These are phyloP conservation scores for Kazachstania viticola DNA, from an alignment of 805 yeast genomes.

Conservation along the genomic window DNA sequence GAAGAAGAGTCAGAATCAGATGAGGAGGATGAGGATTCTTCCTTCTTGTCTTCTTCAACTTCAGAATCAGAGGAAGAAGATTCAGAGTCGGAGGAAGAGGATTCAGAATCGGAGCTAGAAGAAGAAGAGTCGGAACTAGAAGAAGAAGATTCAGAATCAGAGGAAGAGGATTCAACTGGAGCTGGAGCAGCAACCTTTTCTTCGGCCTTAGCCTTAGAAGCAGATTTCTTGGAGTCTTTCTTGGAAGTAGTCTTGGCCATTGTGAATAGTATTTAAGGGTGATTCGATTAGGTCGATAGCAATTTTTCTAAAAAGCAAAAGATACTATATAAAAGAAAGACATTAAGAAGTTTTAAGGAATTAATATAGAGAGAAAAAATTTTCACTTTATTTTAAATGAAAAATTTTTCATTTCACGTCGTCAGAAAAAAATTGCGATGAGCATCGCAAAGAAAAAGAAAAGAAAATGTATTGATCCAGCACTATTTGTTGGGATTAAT, in stretches of 20 bases:
- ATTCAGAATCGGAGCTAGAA: constrained; percentile 25
- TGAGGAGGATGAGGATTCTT: constrained; percentile 5
- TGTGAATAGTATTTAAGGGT: neutral
- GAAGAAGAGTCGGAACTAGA: constrained; percentile 2
- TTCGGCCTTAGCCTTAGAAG: constrained; percentile 10
- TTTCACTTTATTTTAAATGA: too few relatives aligned
- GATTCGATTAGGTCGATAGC: too few relatives aligned
- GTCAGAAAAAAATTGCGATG: too few relatives aligned
- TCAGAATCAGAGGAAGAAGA: constrained; percentile 3
- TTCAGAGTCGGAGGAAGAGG: constrained; percentile 21
- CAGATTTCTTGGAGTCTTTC: constrained; percentile 19
- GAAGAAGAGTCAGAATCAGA: constrained; percentile 5
- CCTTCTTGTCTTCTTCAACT: constrained; percentile 14
- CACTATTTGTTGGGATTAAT: too few relatives aligned
- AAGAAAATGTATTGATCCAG: too few relatives aligned
- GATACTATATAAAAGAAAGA: too few relatives aligned
- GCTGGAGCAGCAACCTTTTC: constrained; percentile 15
- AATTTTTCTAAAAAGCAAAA: too few relatives aligned
- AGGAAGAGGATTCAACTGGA: constrained; percentile 11
- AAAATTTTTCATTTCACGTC: too few relatives aligned
- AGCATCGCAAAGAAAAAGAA: too few relatives aligned
- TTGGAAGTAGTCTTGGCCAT: constrained; percentile 21
- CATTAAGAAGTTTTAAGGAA: too few relatives aligned
- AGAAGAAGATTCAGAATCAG: constrained; percentile 24
- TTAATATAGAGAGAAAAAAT: too few relatives aligned